Conservation (phyloP, 2,329 filamentous ascomycete species). For the Parascedosporium putredinis region DNA sequence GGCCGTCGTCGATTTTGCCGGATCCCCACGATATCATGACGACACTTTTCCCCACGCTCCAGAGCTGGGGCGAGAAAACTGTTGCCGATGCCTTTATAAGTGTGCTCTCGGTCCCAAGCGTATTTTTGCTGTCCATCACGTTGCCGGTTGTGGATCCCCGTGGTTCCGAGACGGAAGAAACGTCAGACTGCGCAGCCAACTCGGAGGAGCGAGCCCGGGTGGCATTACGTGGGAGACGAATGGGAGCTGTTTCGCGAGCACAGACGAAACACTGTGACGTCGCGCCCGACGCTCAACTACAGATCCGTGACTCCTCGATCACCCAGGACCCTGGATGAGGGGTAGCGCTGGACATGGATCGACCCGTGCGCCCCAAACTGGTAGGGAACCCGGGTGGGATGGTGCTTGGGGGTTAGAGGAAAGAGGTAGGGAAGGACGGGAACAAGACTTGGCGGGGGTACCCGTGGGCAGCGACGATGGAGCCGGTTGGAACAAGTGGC, state of each 20-base stretch:
- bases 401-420: too few species aligned
- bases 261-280: slow-evolving; percentile 21
- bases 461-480: slow-evolving; percentile 24
- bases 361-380: not conserved
- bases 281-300: not conserved
- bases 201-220: not conserved
- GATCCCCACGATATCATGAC: slow-evolving; percentile 59
- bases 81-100: slow-evolving; percentile 77
- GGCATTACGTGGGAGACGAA: slow-evolving; percentile 22
- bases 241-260: slow-evolving; percentile 49
- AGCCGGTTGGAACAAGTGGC: slow-evolving; percentile 80
- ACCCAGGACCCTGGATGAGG: not conserved
- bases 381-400: not conserved
- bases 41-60: slow-evolving; percentile 80
- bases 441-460: not conserved
- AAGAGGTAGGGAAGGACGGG: too few species aligned
- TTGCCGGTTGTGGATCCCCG: slow-evolving; percentile 74
- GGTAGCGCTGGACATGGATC: not conserved
- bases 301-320: not conserved
- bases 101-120: slow-evolving; percentile 74
- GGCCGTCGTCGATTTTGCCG: slow-evolving; percentile 68
- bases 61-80: slow-evolving; percentile 71
- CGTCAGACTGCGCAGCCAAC: not conserved
- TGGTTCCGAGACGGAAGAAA: not conserved
- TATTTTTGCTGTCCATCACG: slow-evolving; percentile 82